Percentiles rank a stretch among this genome's conserved stretches.
Evolutionary conservation across 306 rosid genomes (phyloP).

Genomic region (Mimosa bimucronata): DNA sequence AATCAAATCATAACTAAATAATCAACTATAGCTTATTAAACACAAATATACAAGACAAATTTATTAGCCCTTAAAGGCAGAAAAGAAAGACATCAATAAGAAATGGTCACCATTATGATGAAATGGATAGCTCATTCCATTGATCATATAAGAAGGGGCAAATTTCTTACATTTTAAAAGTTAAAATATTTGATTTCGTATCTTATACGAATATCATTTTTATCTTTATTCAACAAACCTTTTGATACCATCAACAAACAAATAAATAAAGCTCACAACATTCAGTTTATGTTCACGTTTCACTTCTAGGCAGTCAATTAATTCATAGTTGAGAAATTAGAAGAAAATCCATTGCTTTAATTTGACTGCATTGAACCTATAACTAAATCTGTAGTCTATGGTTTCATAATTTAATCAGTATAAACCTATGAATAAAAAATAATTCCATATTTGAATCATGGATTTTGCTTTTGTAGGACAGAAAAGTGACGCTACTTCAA

Average conservation of each 20-base stretch:
- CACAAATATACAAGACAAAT: not conserved
- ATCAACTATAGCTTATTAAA: not conserved
- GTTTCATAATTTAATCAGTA: not conserved
- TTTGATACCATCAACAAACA: not conserved
- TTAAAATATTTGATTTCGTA: not conserved
- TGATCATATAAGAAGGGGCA: not conserved
- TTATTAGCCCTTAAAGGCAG: not conserved
- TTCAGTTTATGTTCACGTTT: not conserved
- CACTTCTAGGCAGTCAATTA: not conserved
- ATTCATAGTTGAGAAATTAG: not conserved
- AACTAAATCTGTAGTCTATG: not conserved
- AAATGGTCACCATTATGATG: not conserved
- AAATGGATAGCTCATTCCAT: not conserved
- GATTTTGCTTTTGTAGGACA: not conserved
- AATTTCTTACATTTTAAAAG: not conserved
- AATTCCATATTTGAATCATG: not conserved
- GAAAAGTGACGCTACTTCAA: not conserved
- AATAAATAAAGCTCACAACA: not conserved
- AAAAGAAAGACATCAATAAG: not conserved
- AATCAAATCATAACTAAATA: not conserved
- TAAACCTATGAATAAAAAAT: not conserved
- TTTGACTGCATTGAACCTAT: not conserved
- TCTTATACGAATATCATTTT: not conserved
- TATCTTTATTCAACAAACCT: not conserved
- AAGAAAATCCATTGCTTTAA: not conserved